These are phyloP conservation scores for Logfia minima DNA, from an alignment of 129 eudicot species.

Conservation along the genomic window DNA sequence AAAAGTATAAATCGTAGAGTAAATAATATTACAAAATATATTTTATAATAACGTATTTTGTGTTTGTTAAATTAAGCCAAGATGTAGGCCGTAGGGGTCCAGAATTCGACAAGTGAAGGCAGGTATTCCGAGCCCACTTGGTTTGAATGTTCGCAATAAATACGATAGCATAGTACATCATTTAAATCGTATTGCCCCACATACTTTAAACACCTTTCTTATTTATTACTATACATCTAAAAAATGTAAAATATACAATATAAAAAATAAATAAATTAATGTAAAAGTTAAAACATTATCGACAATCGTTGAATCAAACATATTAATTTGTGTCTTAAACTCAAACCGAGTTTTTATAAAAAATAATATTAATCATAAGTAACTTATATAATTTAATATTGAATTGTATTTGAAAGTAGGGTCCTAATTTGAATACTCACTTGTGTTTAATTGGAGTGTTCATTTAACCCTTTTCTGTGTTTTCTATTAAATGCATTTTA, in stretches of 20 bases:
- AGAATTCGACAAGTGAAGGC: conserved; percentile 21
- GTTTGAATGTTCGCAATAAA: conserved; percentile 6
- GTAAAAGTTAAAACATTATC: too few species aligned
- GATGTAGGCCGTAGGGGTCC: conserved; percentile 15
- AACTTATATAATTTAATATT: not conserved
- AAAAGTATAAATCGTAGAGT: too few species aligned
- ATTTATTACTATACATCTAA: not conserved
- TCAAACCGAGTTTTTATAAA: too few species aligned
- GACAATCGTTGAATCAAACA: not conserved
- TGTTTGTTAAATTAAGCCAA: not conserved
- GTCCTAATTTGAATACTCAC: not conserved
- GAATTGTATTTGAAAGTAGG: not conserved
- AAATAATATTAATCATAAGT: not conserved
- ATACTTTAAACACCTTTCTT: not conserved
- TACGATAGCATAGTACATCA: conserved; percentile 26
- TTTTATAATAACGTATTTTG: not conserved
- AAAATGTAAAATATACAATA: not conserved
- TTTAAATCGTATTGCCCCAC: conserved; percentile 1
- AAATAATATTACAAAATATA: too few species aligned
- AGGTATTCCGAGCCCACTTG: conserved; percentile 10
- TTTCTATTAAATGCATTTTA: conserved; percentile 23
- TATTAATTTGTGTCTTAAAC: too few species aligned
- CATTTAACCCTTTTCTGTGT: conserved; percentile 13
- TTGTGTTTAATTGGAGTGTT: conserved; percentile 13
- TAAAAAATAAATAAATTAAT: too few species aligned